These are phyloP conservation scores for Colletotrichum gigasporum DNA, from an alignment of 2,329 filamentous ascomycete species.

Conservation along the genomic window DNA sequence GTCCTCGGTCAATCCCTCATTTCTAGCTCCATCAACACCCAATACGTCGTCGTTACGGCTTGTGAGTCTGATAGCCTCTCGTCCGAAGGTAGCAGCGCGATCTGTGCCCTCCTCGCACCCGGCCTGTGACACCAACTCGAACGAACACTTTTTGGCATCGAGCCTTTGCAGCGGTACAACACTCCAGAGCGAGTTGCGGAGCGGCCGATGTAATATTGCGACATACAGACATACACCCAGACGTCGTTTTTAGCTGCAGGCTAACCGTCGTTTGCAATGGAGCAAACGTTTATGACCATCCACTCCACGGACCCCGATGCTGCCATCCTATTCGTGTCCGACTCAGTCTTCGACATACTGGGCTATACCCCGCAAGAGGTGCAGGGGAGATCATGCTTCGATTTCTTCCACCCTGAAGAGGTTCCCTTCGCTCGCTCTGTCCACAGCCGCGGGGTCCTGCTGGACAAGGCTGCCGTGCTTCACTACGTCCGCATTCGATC, in stretches of 20 bases:
- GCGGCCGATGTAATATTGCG: neutral
- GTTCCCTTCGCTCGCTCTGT: slow-evolving; percentile 77
- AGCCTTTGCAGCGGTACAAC: no score
- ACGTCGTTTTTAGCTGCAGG: slow-evolving; percentile 2
- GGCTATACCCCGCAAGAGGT: slow-evolving; percentile 83
- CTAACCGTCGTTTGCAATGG: slow-evolving; percentile 60
- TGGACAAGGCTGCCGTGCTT: slow-evolving; percentile 87
- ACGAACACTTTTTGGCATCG: no score
- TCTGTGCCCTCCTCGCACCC: neutral
- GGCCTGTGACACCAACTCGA: neutral
- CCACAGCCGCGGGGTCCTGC: slow-evolving; percentile 76
- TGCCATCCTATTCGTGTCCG: slow-evolving; percentile 83
- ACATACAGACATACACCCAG: slow-evolving; percentile 6
- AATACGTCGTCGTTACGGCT: neutral
- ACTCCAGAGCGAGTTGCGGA: neutral
- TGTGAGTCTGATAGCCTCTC: slow-evolving; percentile 1
- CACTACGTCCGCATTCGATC: slow-evolving; percentile 80
- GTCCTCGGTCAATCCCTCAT: neutral
- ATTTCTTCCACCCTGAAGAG: slow-evolving; percentile 87
- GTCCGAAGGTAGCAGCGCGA: slow-evolving; percentile 3
- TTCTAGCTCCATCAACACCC: neutral
- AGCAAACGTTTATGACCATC: slow-evolving; percentile 91
- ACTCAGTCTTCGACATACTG: slow-evolving; percentile 84
- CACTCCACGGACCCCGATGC: slow-evolving; percentile 80
- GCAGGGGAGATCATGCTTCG: slow-evolving; percentile 79